Conservation (phyloP, 805 yeast species). For the Lipomyces lipofer region DNA sequence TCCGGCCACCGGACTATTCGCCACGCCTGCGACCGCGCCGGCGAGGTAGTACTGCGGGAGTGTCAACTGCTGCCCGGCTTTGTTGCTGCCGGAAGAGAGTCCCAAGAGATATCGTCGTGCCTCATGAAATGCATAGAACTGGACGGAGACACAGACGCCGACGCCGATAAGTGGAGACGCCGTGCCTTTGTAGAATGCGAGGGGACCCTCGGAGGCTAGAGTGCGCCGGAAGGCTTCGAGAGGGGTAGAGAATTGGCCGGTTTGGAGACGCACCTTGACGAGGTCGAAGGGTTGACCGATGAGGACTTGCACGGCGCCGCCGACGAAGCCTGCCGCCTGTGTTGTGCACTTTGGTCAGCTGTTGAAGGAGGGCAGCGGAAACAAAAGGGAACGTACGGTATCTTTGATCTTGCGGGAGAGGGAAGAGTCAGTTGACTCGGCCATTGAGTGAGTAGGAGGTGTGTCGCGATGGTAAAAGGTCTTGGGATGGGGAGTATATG, state of each 20-base stretch:
- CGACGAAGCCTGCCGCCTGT: conserved; percentile 52
- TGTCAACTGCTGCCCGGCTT: conserved; percentile 44
- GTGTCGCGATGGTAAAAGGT: neutral
- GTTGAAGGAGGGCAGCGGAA: neutral
- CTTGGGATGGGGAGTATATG: neutral
- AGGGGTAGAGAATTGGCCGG: conserved; percentile 69
- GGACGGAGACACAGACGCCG: conserved; percentile 62
- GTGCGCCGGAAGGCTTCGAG: conserved; percentile 72
- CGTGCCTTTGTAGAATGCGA: conserved; percentile 92
- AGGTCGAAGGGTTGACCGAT: conserved; percentile 48
- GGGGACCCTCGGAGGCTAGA: conserved; percentile 75
- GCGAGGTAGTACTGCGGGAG: conserved; percentile 73
- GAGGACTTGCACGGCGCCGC: conserved; percentile 56
- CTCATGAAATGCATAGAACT: conserved; percentile 91
- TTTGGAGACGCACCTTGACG: conserved; percentile 88
- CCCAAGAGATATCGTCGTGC: conserved; percentile 75
- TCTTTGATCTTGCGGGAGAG: conserved; percentile 53
- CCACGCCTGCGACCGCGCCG: conserved; percentile 90
- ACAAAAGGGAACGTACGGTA: conserved; percentile 36
- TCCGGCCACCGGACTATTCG: conserved; percentile 64
- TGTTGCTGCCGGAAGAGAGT: no score
- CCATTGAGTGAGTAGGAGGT: conserved; percentile 9
- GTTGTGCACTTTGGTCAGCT: conserved; percentile 17
- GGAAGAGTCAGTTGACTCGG: conserved; percentile 40
- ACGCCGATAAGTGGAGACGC: conserved; percentile 84